phyloP scores from a whole-genome alignment of 2,329 filamentous ascomycete genomes.

The Colletotrichum orbiculare region DNA sequence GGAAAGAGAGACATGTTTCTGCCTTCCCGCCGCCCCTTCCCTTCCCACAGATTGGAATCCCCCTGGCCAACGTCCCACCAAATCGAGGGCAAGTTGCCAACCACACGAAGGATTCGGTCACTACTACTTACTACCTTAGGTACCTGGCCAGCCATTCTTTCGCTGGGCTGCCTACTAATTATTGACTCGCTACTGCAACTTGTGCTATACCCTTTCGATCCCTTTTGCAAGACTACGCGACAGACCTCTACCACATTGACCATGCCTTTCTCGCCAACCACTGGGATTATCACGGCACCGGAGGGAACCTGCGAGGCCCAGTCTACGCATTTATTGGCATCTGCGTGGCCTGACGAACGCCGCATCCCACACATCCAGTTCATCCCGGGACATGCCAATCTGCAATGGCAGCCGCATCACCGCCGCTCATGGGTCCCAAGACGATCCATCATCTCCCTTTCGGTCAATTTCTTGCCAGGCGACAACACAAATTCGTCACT shows the following conservation, averaged over 20 bases:
- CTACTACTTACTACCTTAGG: too few species aligned
- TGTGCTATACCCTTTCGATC: background rate
- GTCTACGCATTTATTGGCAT: too few species aligned
- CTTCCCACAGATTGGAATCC: background rate
- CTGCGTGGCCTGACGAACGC: constrained; percentile 12
- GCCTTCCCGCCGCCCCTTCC: background rate
- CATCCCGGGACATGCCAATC: constrained; percentile 11
- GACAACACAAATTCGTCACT: constrained; percentile 29
- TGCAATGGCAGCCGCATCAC: constrained; percentile 30
- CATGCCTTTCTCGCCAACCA: constrained; percentile 13
- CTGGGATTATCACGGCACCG: background rate
- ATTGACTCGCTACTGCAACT: too few species aligned
- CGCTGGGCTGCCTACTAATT: too few species aligned
- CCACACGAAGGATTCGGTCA: too few species aligned
- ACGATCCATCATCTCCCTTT: constrained; percentile 29
- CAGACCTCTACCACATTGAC: background rate
- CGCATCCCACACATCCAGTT: constrained; percentile 14
- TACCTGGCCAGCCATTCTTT: too few species aligned
- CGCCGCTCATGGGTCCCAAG: constrained; percentile 4
- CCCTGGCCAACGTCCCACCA: constrained; percentile 7
- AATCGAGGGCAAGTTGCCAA: background rate
- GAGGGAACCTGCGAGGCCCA: constrained; percentile 7
- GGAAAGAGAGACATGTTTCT: constrained; percentile 19
- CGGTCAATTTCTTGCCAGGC: constrained; percentile 20
- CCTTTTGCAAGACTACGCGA: too few species aligned